A percentile compares a stretch with the other conserved stretches of the same genome.
Conservation (phyloP, 1,284 basidiomycete species). For the Trichosporon ovoides region DNA sequence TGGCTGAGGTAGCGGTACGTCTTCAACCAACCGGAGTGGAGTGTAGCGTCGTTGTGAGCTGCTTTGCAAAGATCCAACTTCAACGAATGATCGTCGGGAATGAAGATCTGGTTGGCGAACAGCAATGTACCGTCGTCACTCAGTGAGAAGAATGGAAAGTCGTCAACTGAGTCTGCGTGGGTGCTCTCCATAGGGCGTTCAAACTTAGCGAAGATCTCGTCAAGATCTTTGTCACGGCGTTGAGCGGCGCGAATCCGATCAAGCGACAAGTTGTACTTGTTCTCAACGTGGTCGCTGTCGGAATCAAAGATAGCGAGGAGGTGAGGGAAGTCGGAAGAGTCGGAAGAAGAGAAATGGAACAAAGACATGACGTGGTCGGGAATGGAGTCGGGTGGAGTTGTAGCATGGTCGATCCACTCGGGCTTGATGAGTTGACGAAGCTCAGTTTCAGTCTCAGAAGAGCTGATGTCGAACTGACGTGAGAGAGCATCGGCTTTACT, state of each 20-base stretch:
- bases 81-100: neutral
- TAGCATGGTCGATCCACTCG: neutral
- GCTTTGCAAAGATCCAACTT: neutral
- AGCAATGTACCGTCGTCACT: neutral
- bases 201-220: neutral
- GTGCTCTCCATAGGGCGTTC: neutral
- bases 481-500: slow-evolving; percentile 46
- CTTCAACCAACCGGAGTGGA: neutral
- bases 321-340: neutral
- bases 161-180: neutral
- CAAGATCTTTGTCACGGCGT: neutral
- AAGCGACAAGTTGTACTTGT: neutral
- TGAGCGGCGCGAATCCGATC: neutral
- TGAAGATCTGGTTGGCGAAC: neutral
- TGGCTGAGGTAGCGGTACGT: neutral
- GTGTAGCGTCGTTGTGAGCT: neutral
- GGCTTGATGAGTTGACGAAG: neutral
- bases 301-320: neutral
- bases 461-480: slow-evolving; percentile 1
- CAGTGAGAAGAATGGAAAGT: neutral
- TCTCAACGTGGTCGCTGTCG: neutral
- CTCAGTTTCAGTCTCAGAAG: neutral
- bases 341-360: neutral
- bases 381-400: neutral
- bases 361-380: neutral